Evolutionary conservation across 1,284 basidiomycete species (phyloP).

Genomic region (Xerocomus tenax): DNA sequence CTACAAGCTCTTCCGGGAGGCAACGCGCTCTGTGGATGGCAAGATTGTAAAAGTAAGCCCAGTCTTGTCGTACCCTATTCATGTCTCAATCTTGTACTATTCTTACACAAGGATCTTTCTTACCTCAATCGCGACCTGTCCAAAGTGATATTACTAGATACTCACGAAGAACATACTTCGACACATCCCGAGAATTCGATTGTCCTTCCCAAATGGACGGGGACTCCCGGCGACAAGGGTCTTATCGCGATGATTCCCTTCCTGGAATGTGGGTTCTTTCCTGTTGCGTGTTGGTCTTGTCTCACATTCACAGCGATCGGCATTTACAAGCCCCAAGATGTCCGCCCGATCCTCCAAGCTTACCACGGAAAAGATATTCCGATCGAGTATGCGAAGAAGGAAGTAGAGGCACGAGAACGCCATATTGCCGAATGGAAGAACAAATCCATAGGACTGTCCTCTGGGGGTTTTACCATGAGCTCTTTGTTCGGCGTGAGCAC

Average conservation of each 20-base stretch:
- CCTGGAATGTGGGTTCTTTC: slow-evolving; percentile 71
- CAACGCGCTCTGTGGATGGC: slow-evolving; percentile 72
- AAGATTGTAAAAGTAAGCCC: slow-evolving; percentile 67
- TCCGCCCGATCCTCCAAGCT: slow-evolving; percentile 77
- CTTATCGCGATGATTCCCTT: slow-evolving; percentile 91
- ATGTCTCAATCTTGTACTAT: neutral
- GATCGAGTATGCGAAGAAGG: slow-evolving; percentile 79
- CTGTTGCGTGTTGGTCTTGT: slow-evolving; percentile 4
- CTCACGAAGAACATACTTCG: slow-evolving; percentile 66
- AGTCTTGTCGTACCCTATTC: neutral
- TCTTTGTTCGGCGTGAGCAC: slow-evolving; percentile 23
- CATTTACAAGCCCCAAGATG: slow-evolving; percentile 78
- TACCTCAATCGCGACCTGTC: slow-evolving; percentile 90
- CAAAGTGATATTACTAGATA: slow-evolving; percentile 87
- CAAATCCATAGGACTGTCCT: slow-evolving; percentile 42
- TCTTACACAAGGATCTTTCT: slow-evolving; percentile 61
- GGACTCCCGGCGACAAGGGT: slow-evolving; percentile 69
- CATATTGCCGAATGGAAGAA: slow-evolving; percentile 77
- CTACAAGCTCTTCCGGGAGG: slow-evolving; percentile 88
- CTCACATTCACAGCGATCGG: slow-evolving; percentile 60
- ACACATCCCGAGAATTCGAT: slow-evolving; percentile 89
- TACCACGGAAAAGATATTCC: slow-evolving; percentile 87
- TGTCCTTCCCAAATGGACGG: slow-evolving; percentile 82
- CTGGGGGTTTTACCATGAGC: slow-evolving; percentile 49
- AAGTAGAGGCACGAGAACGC: slow-evolving; percentile 69